Conservation (phyloP, 805 yeast genomes). For the Myxozyma geophila region DNA sequence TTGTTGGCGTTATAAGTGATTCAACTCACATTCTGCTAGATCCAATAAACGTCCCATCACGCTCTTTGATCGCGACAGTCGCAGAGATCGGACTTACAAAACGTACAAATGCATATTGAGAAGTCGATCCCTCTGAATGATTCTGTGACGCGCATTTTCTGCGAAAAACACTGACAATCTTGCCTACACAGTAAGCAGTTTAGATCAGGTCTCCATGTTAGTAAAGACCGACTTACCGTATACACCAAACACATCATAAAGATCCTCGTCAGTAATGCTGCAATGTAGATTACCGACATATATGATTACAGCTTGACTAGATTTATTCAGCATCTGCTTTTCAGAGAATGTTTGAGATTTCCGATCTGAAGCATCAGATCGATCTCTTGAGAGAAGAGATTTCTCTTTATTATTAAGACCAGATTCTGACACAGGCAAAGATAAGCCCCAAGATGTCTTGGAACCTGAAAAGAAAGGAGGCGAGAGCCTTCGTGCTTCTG, state of each 20-base stretch:
- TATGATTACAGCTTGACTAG: background rate
- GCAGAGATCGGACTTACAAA: slow-evolving; percentile 22
- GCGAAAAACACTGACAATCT: slow-evolving; percentile 18
- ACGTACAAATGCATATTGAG: slow-evolving; percentile 26
- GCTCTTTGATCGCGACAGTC: slow-evolving; percentile 21
- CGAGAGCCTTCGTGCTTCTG: too few species aligned
- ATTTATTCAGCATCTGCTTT: background rate
- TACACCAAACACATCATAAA: slow-evolving; percentile 12
- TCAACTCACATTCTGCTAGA: slow-evolving; percentile 19
- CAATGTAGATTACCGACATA: slow-evolving; percentile 24
- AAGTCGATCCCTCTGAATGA: background rate
- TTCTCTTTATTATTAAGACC: too few species aligned
- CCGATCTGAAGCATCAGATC: background rate
- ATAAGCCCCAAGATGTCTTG: too few species aligned
- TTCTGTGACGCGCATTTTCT: background rate
- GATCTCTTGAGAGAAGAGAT: background rate
- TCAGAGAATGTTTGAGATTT: background rate
- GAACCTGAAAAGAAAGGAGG: too few species aligned
- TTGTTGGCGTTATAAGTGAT: background rate
- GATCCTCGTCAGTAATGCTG: slow-evolving; percentile 13
- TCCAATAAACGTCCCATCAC: slow-evolving; percentile 25
- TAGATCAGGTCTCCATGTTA: background rate
- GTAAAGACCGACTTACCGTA: slow-evolving; percentile 2
- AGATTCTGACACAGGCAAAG: too few species aligned
- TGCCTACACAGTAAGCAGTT: slow-evolving; percentile 2